Evolutionary conservation across 2,329 filamentous ascomycete genomes (phyloP).

Genomic region (Aspergillus luchuensis): DNA sequence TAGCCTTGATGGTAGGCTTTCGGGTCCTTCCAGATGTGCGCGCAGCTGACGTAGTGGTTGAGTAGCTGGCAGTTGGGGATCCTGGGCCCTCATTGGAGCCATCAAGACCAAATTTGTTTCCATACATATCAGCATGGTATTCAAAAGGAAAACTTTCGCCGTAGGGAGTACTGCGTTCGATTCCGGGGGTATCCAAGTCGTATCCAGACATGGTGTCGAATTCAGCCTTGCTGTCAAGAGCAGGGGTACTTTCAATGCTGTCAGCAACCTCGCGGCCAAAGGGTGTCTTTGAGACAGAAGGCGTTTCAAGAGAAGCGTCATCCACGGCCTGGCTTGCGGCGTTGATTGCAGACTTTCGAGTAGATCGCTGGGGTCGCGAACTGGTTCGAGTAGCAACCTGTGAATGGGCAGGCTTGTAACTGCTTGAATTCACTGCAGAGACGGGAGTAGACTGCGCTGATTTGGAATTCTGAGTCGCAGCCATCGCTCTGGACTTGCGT

Average conservation of each 20-base stretch:
- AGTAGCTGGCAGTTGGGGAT: constrained; percentile 22
- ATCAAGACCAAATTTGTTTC: constrained; percentile 25
- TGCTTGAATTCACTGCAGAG: background rate
- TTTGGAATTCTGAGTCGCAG: background rate
- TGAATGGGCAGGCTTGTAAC: background rate
- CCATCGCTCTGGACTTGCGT: constrained; percentile 13
- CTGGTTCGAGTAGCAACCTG: constrained; percentile 1
- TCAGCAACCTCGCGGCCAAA: constrained; percentile 15
- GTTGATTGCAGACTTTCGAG: background rate
- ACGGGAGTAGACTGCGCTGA: constrained; percentile 3
- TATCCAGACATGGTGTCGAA: background rate
- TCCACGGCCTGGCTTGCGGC: background rate
- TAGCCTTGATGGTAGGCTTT: constrained; percentile 26
- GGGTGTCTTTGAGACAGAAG: background rate
- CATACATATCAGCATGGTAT: constrained; percentile 25
- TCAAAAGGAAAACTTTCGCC: constrained; percentile 22
- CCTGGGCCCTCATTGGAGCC: constrained; percentile 21
- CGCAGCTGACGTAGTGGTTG: constrained; percentile 20
- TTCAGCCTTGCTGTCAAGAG: constrained; percentile 12
- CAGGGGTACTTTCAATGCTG: constrained; percentile 14
- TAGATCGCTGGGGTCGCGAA: constrained; percentile 1
- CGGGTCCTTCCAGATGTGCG: constrained; percentile 22
- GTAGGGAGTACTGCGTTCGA: background rate
- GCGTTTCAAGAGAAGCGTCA: constrained; percentile 8
- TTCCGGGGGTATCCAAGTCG: background rate